Conservation (phyloP, 1,284 basidiomycete genomes). For the Ustilago shanxiensis region DNA sequence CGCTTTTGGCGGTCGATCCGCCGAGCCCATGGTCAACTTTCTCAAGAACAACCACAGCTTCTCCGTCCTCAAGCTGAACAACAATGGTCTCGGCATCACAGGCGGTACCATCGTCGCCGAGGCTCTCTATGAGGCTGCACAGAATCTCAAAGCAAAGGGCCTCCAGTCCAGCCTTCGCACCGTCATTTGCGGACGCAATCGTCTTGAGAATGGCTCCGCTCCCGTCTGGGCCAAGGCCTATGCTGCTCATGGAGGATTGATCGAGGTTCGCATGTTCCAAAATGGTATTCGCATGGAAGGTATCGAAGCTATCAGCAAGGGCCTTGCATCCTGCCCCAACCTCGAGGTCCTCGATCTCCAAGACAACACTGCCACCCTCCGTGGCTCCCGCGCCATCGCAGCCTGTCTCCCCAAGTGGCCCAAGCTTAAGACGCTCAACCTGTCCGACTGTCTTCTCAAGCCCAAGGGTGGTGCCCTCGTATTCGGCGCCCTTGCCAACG, state of each 20-base stretch:
- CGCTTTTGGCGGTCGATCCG: conserved; percentile 94
- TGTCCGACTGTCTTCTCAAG: conserved; percentile 91
- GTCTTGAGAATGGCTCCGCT: conserved; percentile 91
- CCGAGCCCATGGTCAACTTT: conserved; percentile 93
- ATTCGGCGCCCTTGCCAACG: conserved; percentile 56
- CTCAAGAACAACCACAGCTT: conserved; percentile 73
- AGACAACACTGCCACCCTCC: conserved; percentile 90
- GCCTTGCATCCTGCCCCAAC: conserved; percentile 78
- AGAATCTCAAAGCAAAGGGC: conserved; percentile 78
- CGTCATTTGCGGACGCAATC: conserved; percentile 92
- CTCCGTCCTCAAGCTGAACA: conserved; percentile 91
- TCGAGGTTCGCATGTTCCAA: conserved; percentile 92
- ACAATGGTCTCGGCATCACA: conserved; percentile 95
- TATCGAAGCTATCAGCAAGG: conserved; percentile 82
- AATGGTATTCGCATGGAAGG: conserved; percentile 97
- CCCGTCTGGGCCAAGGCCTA: conserved; percentile 88
- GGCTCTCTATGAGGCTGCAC: conserved; percentile 84
- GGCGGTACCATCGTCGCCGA: conserved; percentile 88
- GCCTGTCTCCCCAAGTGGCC: conserved; percentile 79
- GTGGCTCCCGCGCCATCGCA: conserved; percentile 82
- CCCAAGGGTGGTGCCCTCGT: conserved; percentile 72
- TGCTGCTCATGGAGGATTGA: conserved; percentile 80
- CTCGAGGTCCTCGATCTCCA: conserved; percentile 89
- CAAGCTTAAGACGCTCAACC: conserved; percentile 81
- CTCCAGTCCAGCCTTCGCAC: conserved; percentile 80